A percentile compares a stretch with the other conserved stretches of the same genome.
Conservation (phyloP, 768 basidiomycete genomes). For the Tylopilus rubrobrunneus region DNA sequence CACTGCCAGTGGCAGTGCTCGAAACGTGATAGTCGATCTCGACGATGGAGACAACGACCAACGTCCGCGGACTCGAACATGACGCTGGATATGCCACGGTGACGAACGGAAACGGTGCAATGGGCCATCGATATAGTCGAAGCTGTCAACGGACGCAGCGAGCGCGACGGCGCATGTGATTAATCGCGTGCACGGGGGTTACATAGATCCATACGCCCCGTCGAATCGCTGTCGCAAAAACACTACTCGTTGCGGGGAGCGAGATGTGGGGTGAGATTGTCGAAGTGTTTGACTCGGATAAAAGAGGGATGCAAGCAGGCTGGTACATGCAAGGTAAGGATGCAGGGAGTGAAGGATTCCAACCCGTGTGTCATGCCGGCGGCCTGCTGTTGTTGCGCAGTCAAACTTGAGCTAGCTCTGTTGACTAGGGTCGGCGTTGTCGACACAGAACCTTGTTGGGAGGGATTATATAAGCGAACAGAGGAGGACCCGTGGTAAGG, state of each 20-base stretch:
- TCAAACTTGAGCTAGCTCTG: no score
- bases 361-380: neutral
- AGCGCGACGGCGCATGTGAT: neutral
- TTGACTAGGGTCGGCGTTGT: no score
- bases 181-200: neutral
- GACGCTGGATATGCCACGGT: neutral
- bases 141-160: neutral
- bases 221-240: neutral
- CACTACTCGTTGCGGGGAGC: neutral
- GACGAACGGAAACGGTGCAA: neutral
- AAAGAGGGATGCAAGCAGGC: neutral
- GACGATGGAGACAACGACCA: neutral
- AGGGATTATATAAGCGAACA: no score
- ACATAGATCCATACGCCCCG: neutral
- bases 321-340: neutral
- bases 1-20: no score
- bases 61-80: neutral
- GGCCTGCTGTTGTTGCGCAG: no score
- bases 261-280: neutral
- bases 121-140: neutral
- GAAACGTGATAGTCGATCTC: slow-evolving; percentile 1
- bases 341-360: neutral
- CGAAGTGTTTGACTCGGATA: neutral
- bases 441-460: no score
- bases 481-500: no score